Base-by-base conservation (phyloP, 1,139 yeast genomes). In the Geotrichum australiense region DNA sequence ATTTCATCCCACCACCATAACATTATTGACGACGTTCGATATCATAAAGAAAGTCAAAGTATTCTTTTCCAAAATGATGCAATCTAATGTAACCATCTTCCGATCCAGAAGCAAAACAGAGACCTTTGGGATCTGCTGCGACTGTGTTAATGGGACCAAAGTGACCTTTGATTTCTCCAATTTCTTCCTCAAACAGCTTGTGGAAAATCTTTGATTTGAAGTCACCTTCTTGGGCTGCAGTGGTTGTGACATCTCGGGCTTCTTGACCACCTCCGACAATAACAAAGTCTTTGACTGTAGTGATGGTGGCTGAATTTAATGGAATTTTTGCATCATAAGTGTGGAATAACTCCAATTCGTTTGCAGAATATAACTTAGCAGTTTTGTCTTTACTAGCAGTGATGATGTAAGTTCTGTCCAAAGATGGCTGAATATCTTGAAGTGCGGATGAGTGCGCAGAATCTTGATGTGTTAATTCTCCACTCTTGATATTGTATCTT, bases 261-360 rank as follows among this genome's bases (percentile, higher is more conserved):
- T 89, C 97, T 71, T 91, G 98, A 77, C 99, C 99, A 68, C 99
- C 99, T 44, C 98, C 98, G 51, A 93, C 73, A 43, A 91, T 81
- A 50, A 91, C 85, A 61, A 81, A 89, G 61, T 91, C 93, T 68
- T 93, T 91, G 45, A 78, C 70, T 21, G 97, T 91, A 7, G 98
- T 89, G 53, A 91, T 81, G 51, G 95, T 82, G 21, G 97, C 98
- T 26, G 95, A 78, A 70, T 93, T 93, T 74, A 93, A 75, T 46
- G 98, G 96, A 40, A 95, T 89, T 62, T 87, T 96, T 6, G 96
- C 82, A 56, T 73, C 76, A 65, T 73, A 91, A 21, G 77, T 79
- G 67, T 89, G 87, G 63, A 85, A 65, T 43, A 80, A 62, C 50
- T 78, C 74, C 50, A 91, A 71, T 35, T 80, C 73, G 52, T 84